These are phyloP conservation scores for Dendrobium chrysotoxum DNA, from an alignment of 106 monocot genomes.

Conservation along the genomic window DNA sequence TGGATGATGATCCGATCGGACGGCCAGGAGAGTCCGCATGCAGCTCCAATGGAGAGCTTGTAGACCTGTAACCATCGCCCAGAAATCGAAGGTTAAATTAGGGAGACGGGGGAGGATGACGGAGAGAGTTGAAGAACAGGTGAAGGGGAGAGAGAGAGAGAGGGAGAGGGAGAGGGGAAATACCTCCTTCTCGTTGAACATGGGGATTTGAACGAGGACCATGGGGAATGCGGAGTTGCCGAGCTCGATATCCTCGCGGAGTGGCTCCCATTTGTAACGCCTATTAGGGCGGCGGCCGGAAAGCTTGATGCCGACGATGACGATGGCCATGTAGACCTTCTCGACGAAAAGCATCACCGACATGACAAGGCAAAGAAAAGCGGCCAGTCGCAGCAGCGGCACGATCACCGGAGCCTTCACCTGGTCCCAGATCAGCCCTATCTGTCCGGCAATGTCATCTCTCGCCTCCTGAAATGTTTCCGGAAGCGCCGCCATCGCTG, in stretches of 20 bases:
- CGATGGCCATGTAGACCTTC: conserved; percentile 26
- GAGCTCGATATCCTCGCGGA: conserved; percentile 30
- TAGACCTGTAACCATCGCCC: conserved; percentile 16
- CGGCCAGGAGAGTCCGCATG: conserved; percentile 35
- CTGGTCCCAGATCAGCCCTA: conserved; percentile 16
- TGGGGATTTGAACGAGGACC: conserved; percentile 44
- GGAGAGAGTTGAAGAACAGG: neutral
- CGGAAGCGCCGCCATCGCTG: conserved; percentile 9
- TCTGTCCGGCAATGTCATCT: conserved; percentile 16
- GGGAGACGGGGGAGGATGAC: neutral
- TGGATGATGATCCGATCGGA: conserved; percentile 28
- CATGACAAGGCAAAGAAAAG: conserved; percentile 29
- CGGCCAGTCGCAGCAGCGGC: conserved; percentile 16
- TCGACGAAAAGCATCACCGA: conserved; percentile 29
- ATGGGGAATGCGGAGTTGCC: conserved; percentile 30
- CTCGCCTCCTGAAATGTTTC: conserved; percentile 8
- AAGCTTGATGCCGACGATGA: conserved; percentile 18
- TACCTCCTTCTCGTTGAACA: conserved; percentile 47
- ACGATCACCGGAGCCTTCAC: conserved; percentile 25
- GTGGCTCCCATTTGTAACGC: conserved; percentile 40
- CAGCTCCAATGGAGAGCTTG: conserved; percentile 35
- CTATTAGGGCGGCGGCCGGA: conserved; percentile 19
- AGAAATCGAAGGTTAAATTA: neutral
- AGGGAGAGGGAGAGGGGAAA: neutral
- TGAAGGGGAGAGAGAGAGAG: neutral